These are phyloP conservation scores for Serpula lacrymans DNA, from an alignment of 768 basidiomycete species.

Conservation along the genomic window DNA sequence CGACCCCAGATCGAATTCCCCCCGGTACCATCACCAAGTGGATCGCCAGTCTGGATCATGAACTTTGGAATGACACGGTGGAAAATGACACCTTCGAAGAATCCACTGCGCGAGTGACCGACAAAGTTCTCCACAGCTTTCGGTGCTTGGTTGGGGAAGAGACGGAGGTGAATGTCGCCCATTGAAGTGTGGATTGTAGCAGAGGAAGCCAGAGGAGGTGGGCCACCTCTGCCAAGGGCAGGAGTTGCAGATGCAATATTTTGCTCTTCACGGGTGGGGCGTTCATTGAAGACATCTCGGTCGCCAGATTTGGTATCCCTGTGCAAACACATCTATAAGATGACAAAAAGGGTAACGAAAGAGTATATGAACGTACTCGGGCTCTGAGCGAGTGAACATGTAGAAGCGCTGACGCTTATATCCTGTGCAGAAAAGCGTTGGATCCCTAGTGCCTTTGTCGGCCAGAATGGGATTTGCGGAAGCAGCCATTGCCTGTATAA, in stretches of 20 bases:
- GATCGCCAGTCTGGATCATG: constrained; percentile 97
- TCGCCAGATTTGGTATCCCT: constrained; percentile 87
- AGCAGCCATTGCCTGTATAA: constrained; percentile 83
- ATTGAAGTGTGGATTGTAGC: constrained; percentile 94
- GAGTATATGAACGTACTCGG: constrained; percentile 60
- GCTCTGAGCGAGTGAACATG: constrained; percentile 86
- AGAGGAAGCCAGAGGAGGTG: constrained; percentile 69
- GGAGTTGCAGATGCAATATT: constrained; percentile 69
- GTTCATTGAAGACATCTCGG: constrained; percentile 97
- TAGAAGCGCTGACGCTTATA: constrained; percentile 94
- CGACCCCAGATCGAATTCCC: constrained; percentile 87
- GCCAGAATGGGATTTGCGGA: constrained; percentile 94
- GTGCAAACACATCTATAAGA: constrained; percentile 4
- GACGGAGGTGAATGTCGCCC: constrained; percentile 86
- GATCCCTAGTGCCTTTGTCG: constrained; percentile 80
- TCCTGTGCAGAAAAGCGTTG: constrained; percentile 89
- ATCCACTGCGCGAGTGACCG: constrained; percentile 83
- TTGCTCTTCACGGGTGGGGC: constrained; percentile 95
- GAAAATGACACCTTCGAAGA: constrained; percentile 91
- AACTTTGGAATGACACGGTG: constrained; percentile 98
- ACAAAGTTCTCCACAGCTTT: constrained; percentile 98
- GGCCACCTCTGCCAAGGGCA: constrained; percentile 44
- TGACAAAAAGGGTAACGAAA: not conserved
- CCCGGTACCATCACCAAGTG: constrained; percentile 91
- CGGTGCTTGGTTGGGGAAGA: constrained; percentile 91